These are phyloP conservation scores for Allantophomopsis lycopodina DNA, from an alignment of 2,329 filamentous ascomycete genomes.

Conservation along the genomic window DNA sequence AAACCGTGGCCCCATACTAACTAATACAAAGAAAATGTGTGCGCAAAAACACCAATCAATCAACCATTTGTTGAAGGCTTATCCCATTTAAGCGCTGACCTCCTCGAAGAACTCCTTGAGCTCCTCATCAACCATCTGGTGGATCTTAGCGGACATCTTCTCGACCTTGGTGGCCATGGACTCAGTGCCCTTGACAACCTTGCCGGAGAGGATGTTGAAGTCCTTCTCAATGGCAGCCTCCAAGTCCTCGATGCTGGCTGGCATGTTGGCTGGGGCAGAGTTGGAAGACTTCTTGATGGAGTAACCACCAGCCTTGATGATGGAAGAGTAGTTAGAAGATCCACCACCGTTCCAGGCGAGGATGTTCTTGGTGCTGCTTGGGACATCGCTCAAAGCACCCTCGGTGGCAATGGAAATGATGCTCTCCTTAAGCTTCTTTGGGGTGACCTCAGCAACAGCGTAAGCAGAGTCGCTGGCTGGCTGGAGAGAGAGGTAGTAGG, in stretches of 20 bases:
- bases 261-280: conserved; percentile 29
- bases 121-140: conserved; percentile 46
- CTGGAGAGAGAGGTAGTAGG: conserved; percentile 96
- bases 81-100: conserved; percentile 13
- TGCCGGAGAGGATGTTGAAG: conserved; percentile 37
- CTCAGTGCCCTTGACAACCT: conserved; percentile 40
- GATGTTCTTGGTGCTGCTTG: conserved; percentile 77
- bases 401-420: conserved; percentile 73
- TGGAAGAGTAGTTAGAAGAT: conserved; percentile 77
- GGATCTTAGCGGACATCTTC: conserved; percentile 49
- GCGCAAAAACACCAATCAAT: not conserved
- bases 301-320: conserved; percentile 64
- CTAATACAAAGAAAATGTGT: not conserved
- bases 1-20: too few species aligned
- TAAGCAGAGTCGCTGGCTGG: conserved; percentile 82
- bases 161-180: conserved; percentile 39
- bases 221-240: conserved; percentile 46
- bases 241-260: conserved; percentile 42
- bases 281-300: conserved; percentile 33
- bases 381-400: conserved; percentile 68
- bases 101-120: conserved; percentile 45
- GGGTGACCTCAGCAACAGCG: conserved; percentile 77
- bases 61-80: not conserved
- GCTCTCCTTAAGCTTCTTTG: conserved; percentile 84
- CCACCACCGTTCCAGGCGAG: conserved; percentile 99